Evolutionary conservation across 352 stramenopile species (phyloP).

Genomic region (Pilasporangium apinafurcum): DNA sequence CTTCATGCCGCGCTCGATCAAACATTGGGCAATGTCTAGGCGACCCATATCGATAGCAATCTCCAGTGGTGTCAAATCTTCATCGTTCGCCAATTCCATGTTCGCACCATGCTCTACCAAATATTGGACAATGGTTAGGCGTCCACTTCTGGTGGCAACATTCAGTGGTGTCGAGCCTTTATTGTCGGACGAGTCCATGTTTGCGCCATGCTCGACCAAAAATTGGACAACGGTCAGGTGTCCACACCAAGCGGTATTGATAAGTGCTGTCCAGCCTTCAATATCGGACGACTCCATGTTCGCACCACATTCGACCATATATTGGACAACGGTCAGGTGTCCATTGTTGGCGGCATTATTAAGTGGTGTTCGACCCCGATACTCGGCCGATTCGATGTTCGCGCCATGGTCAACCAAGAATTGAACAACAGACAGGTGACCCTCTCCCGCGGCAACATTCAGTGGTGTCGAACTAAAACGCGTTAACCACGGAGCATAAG

Average conservation of each 20-base stretch:
- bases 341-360: not conserved
- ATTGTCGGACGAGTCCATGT: conserved; percentile 4
- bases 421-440: not conserved
- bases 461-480: conserved; percentile 4
- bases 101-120: too few species aligned
- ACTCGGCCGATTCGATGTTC: not conserved
- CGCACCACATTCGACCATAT: not conserved
- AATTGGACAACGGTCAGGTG: not conserved
- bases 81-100: too few species aligned
- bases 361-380: not conserved
- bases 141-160: too few species aligned
- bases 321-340: not conserved
- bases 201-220: not conserved
- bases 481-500: too few species aligned
- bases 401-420: conserved; percentile 1
- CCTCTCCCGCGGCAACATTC: not conserved
- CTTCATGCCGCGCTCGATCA: too few species aligned
- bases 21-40: too few species aligned
- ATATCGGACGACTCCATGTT: not conserved
- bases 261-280: conserved; percentile 6
- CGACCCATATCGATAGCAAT: too few species aligned
- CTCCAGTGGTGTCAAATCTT: too few species aligned
- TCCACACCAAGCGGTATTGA: conserved; percentile 1
- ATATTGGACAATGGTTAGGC: too few species aligned
- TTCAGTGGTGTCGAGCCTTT: conserved; percentile 6